These are phyloP conservation scores for Aspergillus transmontanensis DNA, from an alignment of 2,329 filamentous ascomycete species.

Conservation along the genomic window DNA sequence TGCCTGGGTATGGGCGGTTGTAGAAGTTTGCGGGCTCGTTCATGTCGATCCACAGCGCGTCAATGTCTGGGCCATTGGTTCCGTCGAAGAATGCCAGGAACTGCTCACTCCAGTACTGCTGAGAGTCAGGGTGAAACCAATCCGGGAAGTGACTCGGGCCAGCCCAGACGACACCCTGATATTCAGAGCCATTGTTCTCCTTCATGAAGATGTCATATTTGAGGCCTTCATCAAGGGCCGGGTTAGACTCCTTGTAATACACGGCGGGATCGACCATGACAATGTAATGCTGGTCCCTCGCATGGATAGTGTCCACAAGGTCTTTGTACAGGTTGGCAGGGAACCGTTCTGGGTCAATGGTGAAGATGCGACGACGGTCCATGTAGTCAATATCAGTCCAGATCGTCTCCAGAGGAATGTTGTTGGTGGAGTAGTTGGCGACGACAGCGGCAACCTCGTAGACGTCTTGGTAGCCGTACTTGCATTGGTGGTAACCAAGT, in stretches of 20 bases:
- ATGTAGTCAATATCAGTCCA: conserved; percentile 52
- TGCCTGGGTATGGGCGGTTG: background rate
- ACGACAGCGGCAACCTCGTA: conserved; percentile 46
- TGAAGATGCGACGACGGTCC: conserved; percentile 40
- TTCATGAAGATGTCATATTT: background rate
- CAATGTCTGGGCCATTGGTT: conserved; percentile 62
- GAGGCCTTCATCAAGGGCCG: background rate
- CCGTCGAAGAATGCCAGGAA: conserved; percentile 65
- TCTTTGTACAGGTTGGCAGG: conserved; percentile 57
- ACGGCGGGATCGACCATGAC: conserved; percentile 72
- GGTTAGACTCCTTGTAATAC: background rate
- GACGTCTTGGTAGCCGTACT: conserved; percentile 62
- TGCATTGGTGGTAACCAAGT: conserved; percentile 64
- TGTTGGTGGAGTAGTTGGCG: conserved; percentile 43
- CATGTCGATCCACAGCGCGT: conserved; percentile 77
- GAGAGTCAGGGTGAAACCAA: conserved; percentile 70
- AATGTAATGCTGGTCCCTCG: conserved; percentile 68
- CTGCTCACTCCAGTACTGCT: conserved; percentile 70
- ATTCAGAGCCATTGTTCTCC: conserved; percentile 15
- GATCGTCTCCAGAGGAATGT: conserved; percentile 48
- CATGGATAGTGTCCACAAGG: conserved; percentile 67
- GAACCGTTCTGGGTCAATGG: conserved; percentile 40
- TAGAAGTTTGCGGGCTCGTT: conserved; percentile 57
- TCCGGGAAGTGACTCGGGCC: conserved; percentile 73
- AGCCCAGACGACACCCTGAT: conserved; percentile 74